phyloP scores from a whole-genome alignment of 345 rosid genomes.

The Eucalyptus globulus region DNA sequence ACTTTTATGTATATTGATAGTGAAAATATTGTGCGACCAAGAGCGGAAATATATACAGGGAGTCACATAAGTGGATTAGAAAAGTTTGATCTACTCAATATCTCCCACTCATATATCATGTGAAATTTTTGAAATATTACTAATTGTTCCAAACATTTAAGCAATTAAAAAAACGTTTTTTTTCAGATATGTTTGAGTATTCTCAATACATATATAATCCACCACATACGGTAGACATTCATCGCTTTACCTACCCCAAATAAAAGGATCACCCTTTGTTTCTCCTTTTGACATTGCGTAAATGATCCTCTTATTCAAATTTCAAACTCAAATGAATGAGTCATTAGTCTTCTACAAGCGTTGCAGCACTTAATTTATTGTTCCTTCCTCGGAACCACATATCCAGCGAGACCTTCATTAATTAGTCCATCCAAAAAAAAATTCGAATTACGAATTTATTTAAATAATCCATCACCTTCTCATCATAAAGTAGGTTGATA shows the following conservation, averaged over 20 bases:
- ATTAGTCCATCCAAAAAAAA: background rate
- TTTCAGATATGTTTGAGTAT: background rate
- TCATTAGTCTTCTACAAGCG: background rate
- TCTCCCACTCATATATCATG: background rate
- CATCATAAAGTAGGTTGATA: background rate
- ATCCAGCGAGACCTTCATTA: background rate
- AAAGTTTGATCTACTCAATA: background rate
- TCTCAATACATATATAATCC: background rate
- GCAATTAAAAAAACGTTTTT: background rate
- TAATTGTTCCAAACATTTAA: background rate
- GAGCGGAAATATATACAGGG: background rate
- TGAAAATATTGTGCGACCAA: background rate
- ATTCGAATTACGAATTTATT: background rate
- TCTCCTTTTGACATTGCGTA: background rate
- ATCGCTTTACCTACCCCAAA: background rate
- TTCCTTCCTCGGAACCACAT: background rate
- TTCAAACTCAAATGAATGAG: background rate
- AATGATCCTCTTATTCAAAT: background rate
- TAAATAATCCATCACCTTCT: background rate
- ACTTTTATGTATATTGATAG: background rate
- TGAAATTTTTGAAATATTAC: background rate
- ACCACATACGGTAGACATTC: background rate
- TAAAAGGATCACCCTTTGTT: background rate
- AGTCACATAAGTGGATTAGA: background rate
- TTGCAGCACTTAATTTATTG: background rate